Conservation (phyloP, 75 land plant species). For the Adiantum capillusveneris region DNA sequence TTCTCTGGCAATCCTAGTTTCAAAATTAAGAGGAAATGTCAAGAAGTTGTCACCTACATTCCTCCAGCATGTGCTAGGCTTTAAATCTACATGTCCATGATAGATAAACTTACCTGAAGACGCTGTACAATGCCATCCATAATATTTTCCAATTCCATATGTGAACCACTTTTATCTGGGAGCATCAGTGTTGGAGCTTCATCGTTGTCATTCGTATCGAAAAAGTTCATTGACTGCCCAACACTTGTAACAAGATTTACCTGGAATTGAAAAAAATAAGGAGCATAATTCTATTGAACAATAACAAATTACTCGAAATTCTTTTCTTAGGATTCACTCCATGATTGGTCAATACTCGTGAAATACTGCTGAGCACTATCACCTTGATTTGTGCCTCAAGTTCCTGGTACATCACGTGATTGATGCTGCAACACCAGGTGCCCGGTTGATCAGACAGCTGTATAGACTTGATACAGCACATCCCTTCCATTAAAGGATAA, state of each 20-base stretch:
- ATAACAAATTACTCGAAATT: neutral
- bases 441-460: conserved; percentile 32
- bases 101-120: conserved; percentile 6
- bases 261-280: neutral
- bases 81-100: too few relatives aligned
- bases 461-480: conserved; percentile 34
- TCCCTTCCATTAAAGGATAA: conserved; percentile 30
- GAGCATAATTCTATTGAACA: too few relatives aligned
- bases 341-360: too few relatives aligned
- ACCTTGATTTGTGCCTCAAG: conserved; percentile 37
- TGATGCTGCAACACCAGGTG: conserved; percentile 25
- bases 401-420: conserved; percentile 41
- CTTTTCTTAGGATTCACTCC: too few relatives aligned
- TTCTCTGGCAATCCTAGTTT: conserved; percentile 6
- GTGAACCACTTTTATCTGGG: neutral
- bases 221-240: neutral
- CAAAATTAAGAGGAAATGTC: too few relatives aligned
- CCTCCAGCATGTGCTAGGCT: too few relatives aligned
- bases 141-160: conserved; percentile 9
- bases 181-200: too few relatives aligned
- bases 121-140: conserved; percentile 8
- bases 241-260: neutral
- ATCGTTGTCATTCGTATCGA: neutral
- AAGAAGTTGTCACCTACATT: too few relatives aligned
- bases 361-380: too few relatives aligned